These are phyloP conservation scores for Themeda triandra DNA, from an alignment of 176 grass and related monocot genomes.

Conservation along the genomic window DNA sequence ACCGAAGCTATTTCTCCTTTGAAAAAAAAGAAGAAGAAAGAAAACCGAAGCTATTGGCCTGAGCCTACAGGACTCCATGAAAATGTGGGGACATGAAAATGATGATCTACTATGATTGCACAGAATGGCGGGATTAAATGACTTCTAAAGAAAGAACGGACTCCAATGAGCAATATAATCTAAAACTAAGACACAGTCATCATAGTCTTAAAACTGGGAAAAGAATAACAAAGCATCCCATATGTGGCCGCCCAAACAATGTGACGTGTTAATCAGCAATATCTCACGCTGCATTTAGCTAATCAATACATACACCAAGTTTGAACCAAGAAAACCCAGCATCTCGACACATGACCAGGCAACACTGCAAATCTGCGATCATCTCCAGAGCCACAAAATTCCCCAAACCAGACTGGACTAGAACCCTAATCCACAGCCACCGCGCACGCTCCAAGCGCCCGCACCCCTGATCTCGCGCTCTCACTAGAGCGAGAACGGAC, in stretches of 20 bases:
- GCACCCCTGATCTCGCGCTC: background rate
- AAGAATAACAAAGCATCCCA: background rate
- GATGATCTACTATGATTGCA: background rate
- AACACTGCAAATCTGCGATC: background rate
- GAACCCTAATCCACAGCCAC: constrained; percentile 4
- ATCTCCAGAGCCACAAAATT: background rate
- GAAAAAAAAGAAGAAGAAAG: background rate
- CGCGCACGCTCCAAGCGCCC: background rate
- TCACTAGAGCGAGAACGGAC: background rate
- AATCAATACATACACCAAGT: background rate
- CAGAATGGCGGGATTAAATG: background rate
- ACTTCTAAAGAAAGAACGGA: background rate
- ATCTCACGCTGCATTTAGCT: background rate
- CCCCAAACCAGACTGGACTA: background rate
- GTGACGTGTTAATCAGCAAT: background rate
- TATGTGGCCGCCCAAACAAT: background rate
- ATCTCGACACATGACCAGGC: background rate
- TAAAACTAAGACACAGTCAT: background rate
- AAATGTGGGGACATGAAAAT: background rate
- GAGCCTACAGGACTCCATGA: background rate
- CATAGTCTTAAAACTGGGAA: background rate
- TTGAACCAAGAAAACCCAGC: background rate
- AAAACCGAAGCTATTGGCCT: background rate
- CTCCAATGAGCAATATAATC: background rate
- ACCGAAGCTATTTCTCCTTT: background rate